Base-by-base conservation (phyloP, 768 basidiomycete genomes). In the Termitomyces sp. region DNA sequence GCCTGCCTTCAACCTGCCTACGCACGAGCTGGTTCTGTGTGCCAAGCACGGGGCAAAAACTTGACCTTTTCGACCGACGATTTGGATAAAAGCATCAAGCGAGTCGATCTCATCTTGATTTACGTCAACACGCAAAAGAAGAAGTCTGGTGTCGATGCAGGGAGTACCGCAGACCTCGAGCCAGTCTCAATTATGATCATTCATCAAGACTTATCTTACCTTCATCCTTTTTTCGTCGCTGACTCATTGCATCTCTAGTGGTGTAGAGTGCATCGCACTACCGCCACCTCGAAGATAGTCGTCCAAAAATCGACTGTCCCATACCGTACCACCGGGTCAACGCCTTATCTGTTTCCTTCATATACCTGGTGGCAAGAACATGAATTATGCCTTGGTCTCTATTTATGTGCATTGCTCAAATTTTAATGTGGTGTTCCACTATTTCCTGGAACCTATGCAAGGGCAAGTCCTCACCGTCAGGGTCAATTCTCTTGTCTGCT, bases 121-220 rank as follows among this genome's bases (percentile, higher is more conserved):
- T n/a, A n/a, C 56, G 96, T 98, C 66, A 98, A 98, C 77, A 98
- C 97, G 10, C 97, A 97, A n/a, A 99, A 97, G 55, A 99, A 99
- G 82, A 98, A 97, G 82, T 83, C 82, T 50, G 96, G 96, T 73
- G 90, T 99, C 50, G 97, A 97, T 66, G 94, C 95, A 60, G 97
- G 97, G 57, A 97, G 90, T 58, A n/a, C n/a, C n/a, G 97, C 97
- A 59, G 97, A 99, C 77, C 86, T 99, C 69, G 97, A 97, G 96
- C 98, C 57, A 54, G 57, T 55, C 61, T 60, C 22, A n/a, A n/a
- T n/a, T n/a, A n/a, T n/a, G n/a, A n/a, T n/a, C n/a, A n/a, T n/a
- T n/a, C n/a, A n/a, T n/a, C n/a, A n/a, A n/a, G n/a, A n/a, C 31
- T 5, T 18, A 42, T 24, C 18, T 8, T 44, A 16, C 24, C 18